A percentile compares a stretch with the other conserved stretches of the same genome.
Conservation (phyloP, 2,329 filamentous ascomycete genomes). For the Xylariomycetidae sp. region DNA sequence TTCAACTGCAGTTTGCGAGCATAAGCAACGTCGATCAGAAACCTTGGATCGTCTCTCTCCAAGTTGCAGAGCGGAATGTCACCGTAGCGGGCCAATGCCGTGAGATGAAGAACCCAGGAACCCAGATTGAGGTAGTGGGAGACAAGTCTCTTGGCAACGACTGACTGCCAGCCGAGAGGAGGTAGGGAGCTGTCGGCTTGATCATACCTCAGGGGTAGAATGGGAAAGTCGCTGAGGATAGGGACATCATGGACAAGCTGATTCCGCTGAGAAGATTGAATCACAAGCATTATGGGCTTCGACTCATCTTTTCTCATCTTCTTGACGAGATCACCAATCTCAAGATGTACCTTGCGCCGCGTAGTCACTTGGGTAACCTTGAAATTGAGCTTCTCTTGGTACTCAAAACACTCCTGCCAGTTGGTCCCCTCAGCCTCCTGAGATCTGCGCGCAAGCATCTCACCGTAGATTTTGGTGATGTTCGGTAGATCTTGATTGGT, state of each 20-base stretch:
- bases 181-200: conserved; percentile 81
- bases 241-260: conserved; percentile 82
- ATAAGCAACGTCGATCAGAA: conserved; percentile 93
- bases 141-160: conserved; percentile 80
- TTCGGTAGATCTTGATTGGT: conserved; percentile 80
- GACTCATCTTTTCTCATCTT: conserved; percentile 83
- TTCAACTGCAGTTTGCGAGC: conserved; percentile 84
- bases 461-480: conserved; percentile 79
- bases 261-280: conserved; percentile 83
- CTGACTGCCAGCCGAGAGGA: conserved; percentile 88
- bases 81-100: conserved; percentile 83
- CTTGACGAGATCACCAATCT: conserved; percentile 83
- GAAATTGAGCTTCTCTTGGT: conserved; percentile 82
- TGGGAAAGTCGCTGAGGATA: conserved; percentile 76
- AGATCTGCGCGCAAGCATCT: conserved; percentile 63
- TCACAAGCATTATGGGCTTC: conserved; percentile 74
- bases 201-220: conserved; percentile 77
- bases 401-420: conserved; percentile 78
- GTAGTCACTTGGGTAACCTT: conserved; percentile 85
- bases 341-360: conserved; percentile 80
- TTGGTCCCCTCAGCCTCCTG: conserved; percentile 64
- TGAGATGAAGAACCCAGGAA: conserved; percentile 84
- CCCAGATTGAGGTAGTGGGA: conserved; percentile 90
- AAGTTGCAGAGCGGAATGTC: conserved; percentile 94
- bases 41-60: conserved; percentile 88